These are phyloP conservation scores for Rhododendron williamsianum DNA, from an alignment of 148 eudicot genomes.

Conservation along the genomic window DNA sequence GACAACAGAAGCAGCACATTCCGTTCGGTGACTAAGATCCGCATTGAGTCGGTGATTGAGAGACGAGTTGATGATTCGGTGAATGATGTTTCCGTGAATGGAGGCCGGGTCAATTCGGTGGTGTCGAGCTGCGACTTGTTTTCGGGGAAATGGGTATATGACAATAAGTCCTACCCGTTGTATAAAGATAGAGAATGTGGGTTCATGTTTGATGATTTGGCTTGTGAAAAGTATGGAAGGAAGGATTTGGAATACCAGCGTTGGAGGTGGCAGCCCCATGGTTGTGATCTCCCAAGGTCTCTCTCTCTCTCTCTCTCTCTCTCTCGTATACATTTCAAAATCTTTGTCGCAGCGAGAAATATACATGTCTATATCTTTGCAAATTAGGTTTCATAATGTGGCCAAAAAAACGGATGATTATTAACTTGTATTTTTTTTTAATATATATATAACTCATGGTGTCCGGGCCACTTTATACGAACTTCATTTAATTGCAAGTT, in stretches of 20 bases:
- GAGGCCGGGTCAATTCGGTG: neutral
- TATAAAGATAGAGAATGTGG: constrained; percentile 16
- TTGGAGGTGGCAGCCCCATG: constrained; percentile 28
- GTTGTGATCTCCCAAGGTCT: constrained; percentile 26
- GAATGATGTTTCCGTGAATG: neutral
- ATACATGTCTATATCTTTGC: neutral
- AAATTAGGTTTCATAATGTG: neutral
- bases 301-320: neutral
- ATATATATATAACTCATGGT: too few relatives aligned
- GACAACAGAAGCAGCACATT: neutral
- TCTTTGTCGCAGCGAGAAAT: neutral
- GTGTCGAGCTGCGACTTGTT: constrained; percentile 10
- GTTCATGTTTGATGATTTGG: constrained; percentile 15
- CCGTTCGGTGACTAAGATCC: neutral
- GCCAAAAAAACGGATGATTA: too few relatives aligned
- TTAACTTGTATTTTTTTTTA: too few relatives aligned
- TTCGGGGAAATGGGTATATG: constrained; percentile 25
- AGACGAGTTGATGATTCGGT: neutral
- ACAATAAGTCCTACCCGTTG: constrained; percentile 20
- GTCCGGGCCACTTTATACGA: neutral
- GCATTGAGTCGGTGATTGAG: too few relatives aligned
- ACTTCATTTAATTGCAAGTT: too few relatives aligned
- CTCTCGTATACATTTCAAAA: neutral
- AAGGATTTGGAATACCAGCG: constrained; percentile 17
- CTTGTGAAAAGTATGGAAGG: constrained; percentile 24